Conservation (phyloP, 2,329 filamentous ascomycete species). For the Scedosporium minutisporum region DNA sequence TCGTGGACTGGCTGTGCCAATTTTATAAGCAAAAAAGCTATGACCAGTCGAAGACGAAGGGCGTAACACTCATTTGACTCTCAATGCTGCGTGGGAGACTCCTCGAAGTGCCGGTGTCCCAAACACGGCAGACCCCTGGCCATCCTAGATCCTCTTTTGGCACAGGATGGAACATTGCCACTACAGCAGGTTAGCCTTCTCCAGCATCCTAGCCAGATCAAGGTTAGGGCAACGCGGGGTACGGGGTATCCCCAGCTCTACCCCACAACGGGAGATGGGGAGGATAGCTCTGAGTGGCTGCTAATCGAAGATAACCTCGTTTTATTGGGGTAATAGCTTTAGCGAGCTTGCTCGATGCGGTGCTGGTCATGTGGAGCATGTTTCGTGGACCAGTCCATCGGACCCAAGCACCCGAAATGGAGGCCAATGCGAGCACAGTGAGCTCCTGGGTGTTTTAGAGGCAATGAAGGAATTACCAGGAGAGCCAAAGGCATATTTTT, state of each 20-base stretch:
- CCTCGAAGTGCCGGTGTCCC: no score
- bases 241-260: background rate
- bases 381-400: background rate
- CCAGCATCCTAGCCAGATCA: background rate
- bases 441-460: background rate
- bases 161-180: background rate
- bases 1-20: no score
- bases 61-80: no score
- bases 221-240: conserved; percentile 3
- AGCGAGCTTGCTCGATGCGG: background rate
- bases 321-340: background rate
- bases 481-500: no score
- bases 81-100: no score
- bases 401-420: background rate
- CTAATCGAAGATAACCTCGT: background rate
- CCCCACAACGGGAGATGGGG: conserved; percentile 3
- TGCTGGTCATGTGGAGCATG: background rate
- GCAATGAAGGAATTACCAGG: no score
- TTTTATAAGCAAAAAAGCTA: no score
- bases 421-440: background rate
- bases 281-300: background rate
- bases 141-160: background rate
- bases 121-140: background rate
- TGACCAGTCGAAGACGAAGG: no score
- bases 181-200: background rate